These are phyloP conservation scores for Barnettozyma botsteinii DNA, from an alignment of 805 yeast genomes.

Conservation along the genomic window DNA sequence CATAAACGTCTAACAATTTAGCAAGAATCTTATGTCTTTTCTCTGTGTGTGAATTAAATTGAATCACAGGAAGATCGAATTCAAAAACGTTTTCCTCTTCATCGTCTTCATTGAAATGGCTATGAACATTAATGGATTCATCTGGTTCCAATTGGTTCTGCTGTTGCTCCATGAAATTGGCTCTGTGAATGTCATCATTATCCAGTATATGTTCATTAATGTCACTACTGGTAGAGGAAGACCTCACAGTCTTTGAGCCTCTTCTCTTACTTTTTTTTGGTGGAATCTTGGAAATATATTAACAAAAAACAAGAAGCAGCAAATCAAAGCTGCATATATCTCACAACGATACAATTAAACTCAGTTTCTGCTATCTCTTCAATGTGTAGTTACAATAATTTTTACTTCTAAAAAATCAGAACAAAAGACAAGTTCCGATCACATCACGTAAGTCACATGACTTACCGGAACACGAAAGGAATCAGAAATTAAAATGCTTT, in stretches of 20 bases:
- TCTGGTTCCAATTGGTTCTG: background rate
- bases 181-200: slow-evolving; percentile 2
- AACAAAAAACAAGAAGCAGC: no score
- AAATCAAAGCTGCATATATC: no score
- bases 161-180: background rate
- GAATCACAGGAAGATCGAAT: slow-evolving; percentile 24
- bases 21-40: slow-evolving; percentile 29
- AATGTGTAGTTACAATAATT: no score
- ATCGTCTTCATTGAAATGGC: slow-evolving; percentile 10
- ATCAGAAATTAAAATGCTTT: background rate
- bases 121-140: background rate
- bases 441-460: no score
- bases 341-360: no score
- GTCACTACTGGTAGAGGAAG: slow-evolving; percentile 5
- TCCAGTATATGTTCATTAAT: slow-evolving; percentile 4
- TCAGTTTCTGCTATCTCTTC: no score
- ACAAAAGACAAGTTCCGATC: background rate
- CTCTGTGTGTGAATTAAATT: slow-evolving; percentile 22
- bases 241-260: slow-evolving; percentile 19
- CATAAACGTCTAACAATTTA: slow-evolving; percentile 22
- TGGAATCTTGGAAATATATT: slow-evolving; percentile 8
- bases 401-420: background rate
- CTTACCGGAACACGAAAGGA: background rate
- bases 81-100: slow-evolving; percentile 27
- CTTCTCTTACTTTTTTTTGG: slow-evolving; percentile 16